Percentiles rank a stretch among this genome's conserved stretches.
These are phyloP conservation scores for Aspergillus udagawae DNA, from an alignment of 2,329 filamentous ascomycete genomes.

Conservation along the genomic window DNA sequence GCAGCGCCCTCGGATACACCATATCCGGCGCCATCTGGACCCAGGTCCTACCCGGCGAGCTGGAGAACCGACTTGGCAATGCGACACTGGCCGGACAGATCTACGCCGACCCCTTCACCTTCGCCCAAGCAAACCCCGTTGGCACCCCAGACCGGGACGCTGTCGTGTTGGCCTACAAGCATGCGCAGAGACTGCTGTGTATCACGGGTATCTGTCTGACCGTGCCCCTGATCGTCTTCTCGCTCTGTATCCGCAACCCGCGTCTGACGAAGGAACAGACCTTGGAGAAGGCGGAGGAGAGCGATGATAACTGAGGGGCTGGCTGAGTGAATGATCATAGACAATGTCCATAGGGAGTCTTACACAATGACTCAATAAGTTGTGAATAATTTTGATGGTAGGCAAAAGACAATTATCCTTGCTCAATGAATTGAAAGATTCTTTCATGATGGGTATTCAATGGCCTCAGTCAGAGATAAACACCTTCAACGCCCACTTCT, in stretches of 20 bases:
- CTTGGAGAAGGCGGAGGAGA: not conserved
- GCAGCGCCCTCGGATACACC: slow-evolving; percentile 57
- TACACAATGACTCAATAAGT: not conserved
- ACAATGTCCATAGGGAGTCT: not conserved
- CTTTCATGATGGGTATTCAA: not conserved
- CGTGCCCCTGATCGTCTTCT: slow-evolving; percentile 44
- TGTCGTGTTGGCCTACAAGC: slow-evolving; percentile 43
- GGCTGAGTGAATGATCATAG: not conserved
- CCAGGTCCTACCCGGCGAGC: slow-evolving; percentile 50
- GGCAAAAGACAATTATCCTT: not conserved
- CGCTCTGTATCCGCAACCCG: slow-evolving; percentile 45
- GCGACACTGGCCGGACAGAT: slow-evolving; percentile 36
- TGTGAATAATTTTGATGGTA: not conserved
- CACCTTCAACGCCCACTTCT: not conserved
- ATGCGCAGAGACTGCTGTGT: slow-evolving; percentile 47
- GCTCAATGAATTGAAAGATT: not conserved
- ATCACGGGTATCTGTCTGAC: slow-evolving; percentile 50
- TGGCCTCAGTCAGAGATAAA: not conserved
- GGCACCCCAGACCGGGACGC: slow-evolving; percentile 44
- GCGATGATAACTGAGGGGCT: not conserved
- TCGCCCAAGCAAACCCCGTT: slow-evolving; percentile 36
- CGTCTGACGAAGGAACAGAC: slow-evolving; percentile 44
- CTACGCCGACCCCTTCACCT: slow-evolving; percentile 42
- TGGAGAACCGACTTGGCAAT: slow-evolving; percentile 40
- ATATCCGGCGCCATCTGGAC: slow-evolving; percentile 62